These are phyloP conservation scores for Didymella lethalis DNA, from an alignment of 2,329 filamentous ascomycete species.

Conservation along the genomic window DNA sequence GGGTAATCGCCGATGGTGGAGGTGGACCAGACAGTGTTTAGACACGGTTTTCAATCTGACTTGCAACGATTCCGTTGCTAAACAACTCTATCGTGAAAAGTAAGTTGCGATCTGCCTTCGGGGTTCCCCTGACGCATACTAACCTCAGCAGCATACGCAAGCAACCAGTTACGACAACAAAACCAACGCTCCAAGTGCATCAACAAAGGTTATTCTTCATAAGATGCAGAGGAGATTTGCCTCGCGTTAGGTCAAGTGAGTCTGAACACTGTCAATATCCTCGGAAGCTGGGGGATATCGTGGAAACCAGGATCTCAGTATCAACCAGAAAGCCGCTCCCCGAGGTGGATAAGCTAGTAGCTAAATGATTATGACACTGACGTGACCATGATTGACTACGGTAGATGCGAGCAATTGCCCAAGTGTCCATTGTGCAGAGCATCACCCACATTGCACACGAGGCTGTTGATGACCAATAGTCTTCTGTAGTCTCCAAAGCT, in stretches of 20 bases:
- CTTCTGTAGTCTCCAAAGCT: neutral
- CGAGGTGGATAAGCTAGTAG: neutral
- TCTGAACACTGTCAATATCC: neutral
- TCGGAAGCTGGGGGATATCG: neutral
- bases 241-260: too few relatives aligned
- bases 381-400: neutral
- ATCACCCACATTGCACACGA: neutral
- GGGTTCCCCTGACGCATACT: too few relatives aligned
- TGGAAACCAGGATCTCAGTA: neutral
- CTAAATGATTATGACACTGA: neutral
- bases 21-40: too few relatives aligned
- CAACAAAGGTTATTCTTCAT: neutral
- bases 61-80: too few relatives aligned
- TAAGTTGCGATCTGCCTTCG: too few relatives aligned
- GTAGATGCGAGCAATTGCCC: neutral
- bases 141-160: too few relatives aligned
- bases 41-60: too few relatives aligned
- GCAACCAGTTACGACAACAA: too few relatives aligned
- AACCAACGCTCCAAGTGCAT: neutral
- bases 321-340: neutral
- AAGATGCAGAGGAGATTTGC: too few relatives aligned
- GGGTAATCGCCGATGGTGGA: too few relatives aligned
- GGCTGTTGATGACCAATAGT: neutral
- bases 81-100: too few relatives aligned
- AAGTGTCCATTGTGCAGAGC: neutral